phyloP scores from a whole-genome alignment of 441 rosid species.

The Hypseocharis bilobata region DNA sequence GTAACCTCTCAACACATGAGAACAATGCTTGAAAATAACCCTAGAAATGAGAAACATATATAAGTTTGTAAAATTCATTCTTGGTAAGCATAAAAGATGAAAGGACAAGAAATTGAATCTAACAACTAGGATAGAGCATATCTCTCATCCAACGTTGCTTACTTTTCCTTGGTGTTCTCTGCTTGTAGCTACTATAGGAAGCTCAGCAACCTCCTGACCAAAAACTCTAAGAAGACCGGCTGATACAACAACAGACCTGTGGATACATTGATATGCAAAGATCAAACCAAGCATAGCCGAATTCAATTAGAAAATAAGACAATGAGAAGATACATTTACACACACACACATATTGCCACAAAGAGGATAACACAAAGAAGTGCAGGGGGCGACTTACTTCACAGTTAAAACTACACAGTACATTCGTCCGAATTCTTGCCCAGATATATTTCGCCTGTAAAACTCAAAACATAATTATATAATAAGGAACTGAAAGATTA shows the following conservation, averaged over 20 bases:
- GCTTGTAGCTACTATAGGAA: conserved; percentile 86
- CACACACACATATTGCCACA: background rate
- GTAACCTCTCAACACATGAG: conserved; percentile 68
- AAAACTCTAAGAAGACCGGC: conserved; percentile 88
- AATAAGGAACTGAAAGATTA: background rate
- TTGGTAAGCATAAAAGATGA: background rate
- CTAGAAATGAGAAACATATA: conserved; percentile 30
- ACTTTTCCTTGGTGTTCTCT: conserved; percentile 89
- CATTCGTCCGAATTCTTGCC: conserved; percentile 90
- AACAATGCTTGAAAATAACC: conserved; percentile 85
- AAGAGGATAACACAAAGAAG: background rate
- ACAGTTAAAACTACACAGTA: conserved; percentile 62
- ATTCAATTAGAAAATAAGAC: background rate
- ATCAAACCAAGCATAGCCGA: background rate
- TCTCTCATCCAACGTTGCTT: conserved; percentile 18
- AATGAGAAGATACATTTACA: too few relatives aligned
- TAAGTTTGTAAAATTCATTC: background rate
- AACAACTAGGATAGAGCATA: background rate
- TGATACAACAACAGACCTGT: conserved; percentile 76
- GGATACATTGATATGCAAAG: conserved; percentile 19
- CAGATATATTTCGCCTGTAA: conserved; percentile 81
- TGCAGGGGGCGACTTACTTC: conserved; percentile 42
- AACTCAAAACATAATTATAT: background rate
- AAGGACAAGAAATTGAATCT: background rate
- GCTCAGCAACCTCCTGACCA: conserved; percentile 91